Conservation (phyloP, 192 early-diverging fungal species). For the Thamnidium elegans region DNA sequence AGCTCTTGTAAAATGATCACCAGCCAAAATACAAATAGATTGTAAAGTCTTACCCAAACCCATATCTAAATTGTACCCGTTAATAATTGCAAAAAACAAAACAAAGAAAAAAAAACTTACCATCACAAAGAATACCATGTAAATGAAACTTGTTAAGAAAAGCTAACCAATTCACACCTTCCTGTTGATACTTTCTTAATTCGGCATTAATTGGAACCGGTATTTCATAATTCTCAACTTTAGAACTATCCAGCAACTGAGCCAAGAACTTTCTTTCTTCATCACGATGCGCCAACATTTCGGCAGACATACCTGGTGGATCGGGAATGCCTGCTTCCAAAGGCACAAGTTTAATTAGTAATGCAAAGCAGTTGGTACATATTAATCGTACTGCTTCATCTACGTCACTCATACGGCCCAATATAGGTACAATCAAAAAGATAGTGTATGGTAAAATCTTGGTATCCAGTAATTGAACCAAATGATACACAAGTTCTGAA, state of each 20-base stretch:
- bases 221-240: constrained; percentile 82
- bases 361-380: constrained; percentile 92
- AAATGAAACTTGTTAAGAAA: constrained; percentile 96
- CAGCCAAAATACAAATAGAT: constrained; percentile 91
- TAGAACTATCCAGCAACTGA: constrained; percentile 87
- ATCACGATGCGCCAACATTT: constrained; percentile 75
- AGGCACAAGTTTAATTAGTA: constrained; percentile 92
- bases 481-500: constrained; percentile 77
- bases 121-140: constrained; percentile 97
- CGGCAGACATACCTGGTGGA: constrained; percentile 79
- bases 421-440: constrained; percentile 93
- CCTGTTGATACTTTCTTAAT: constrained; percentile 94
- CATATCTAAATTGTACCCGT: constrained; percentile 66
- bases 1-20: constrained; percentile 78
- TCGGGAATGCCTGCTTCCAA: constrained; percentile 95
- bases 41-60: constrained; percentile 98
- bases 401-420: constrained; percentile 95
- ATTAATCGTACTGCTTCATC: constrained; percentile 88
- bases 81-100: background rate
- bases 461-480: constrained; percentile 75
- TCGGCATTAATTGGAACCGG: constrained; percentile 92
- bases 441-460: constrained; percentile 94
- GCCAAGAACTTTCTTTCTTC: constrained; percentile 92
- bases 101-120: constrained; percentile 30
- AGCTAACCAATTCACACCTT: constrained; percentile 97